Percentiles rank a stretch among this genome's conserved stretches.
phyloP scores from a whole-genome alignment of 768 basidiomycete species.

The Xanthoconium stramineum region DNA sequence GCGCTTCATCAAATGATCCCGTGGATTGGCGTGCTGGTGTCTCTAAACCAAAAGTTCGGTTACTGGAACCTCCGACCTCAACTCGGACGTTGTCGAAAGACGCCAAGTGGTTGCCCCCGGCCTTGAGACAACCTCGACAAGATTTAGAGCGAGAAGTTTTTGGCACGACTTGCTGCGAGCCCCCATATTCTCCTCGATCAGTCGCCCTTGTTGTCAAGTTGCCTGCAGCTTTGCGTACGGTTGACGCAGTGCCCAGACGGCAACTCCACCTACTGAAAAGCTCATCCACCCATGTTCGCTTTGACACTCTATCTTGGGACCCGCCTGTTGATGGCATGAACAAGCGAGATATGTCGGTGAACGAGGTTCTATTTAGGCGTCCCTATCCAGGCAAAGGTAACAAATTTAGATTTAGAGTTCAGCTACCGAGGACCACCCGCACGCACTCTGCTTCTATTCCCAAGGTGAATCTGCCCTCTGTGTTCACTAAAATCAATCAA shows the following conservation, averaged over 20 bases:
- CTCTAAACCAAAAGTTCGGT: conserved; percentile 21
- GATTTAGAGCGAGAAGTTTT: conserved; percentile 46
- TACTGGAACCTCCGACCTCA: conserved; percentile 13
- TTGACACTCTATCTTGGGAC: conserved; percentile 68
- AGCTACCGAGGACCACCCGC: conserved; percentile 30
- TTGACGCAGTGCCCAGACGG: conserved; percentile 46
- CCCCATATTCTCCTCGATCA: conserved; percentile 46
- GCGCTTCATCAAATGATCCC: conserved; percentile 12
- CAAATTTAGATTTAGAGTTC: conserved; percentile 34
- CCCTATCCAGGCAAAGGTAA: conserved; percentile 32
- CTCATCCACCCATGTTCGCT: conserved; percentile 39
- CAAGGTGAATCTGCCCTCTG: conserved; percentile 40
- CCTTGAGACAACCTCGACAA: conserved; percentile 37
- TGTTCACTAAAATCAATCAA: conserved; percentile 16
- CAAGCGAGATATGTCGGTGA: conserved; percentile 57
- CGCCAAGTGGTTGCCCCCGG: conserved; percentile 55
- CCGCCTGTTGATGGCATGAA: conserved; percentile 68
- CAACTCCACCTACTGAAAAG: conserved; percentile 46
- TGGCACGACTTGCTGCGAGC: conserved; percentile 45
- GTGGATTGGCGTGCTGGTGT: conserved; percentile 21
- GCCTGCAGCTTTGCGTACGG: conserved; percentile 40
- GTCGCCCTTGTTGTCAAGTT: conserved; percentile 43
- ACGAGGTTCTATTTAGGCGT: conserved; percentile 61
- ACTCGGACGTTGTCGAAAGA: conserved; percentile 33
- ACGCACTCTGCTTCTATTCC: conserved; percentile 19